A percentile compares a stretch with the other conserved stretches of the same genome.
phyloP scores from a whole-genome alignment of 768 basidiomycete genomes.

The Macrolepiota albuminosa region DNA sequence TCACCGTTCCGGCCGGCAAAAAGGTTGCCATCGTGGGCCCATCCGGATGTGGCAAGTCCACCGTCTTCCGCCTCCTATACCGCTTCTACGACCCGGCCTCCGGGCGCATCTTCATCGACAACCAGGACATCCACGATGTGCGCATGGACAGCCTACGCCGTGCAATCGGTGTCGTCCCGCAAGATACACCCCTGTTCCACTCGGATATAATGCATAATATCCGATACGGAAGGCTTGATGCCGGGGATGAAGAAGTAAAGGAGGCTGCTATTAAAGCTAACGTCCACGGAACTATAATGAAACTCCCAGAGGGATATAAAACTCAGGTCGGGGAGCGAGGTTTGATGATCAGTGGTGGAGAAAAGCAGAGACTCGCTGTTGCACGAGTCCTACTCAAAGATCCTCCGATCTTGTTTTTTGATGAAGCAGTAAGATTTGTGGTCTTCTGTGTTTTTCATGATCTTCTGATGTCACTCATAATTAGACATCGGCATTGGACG shows the following conservation, averaged over 20 bases:
- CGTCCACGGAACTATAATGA: constrained; percentile 74
- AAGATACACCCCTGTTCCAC: constrained; percentile 98
- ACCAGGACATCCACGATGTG: constrained; percentile 75
- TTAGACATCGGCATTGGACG: constrained; percentile 93
- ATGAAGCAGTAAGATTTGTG: constrained; percentile 80
- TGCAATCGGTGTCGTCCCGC: constrained; percentile 90
- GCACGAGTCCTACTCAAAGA: constrained; percentile 91
- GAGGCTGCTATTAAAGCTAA: constrained; percentile 84
- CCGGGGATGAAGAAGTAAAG: constrained; percentile 85
- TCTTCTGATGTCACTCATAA: not conserved
- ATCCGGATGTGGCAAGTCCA: constrained; percentile 96
- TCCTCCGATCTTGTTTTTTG: constrained; percentile 95
- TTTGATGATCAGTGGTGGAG: constrained; percentile 97
- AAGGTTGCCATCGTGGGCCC: constrained; percentile 98
- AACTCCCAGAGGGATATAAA: constrained; percentile 79
- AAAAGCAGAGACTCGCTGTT: constrained; percentile 95
- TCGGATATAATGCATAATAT: constrained; percentile 94
- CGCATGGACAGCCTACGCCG: constrained; percentile 68
- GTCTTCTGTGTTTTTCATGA: not conserved
- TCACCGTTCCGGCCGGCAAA: constrained; percentile 92
- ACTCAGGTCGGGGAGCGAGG: constrained; percentile 96
- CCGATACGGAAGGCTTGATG: constrained; percentile 84
- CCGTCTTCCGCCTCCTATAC: constrained; percentile 90
- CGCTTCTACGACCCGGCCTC: constrained; percentile 86
- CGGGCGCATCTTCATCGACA: constrained; percentile 84